Conservation (phyloP, 75 land plant species). For the Isoetes taiwanensis region DNA sequence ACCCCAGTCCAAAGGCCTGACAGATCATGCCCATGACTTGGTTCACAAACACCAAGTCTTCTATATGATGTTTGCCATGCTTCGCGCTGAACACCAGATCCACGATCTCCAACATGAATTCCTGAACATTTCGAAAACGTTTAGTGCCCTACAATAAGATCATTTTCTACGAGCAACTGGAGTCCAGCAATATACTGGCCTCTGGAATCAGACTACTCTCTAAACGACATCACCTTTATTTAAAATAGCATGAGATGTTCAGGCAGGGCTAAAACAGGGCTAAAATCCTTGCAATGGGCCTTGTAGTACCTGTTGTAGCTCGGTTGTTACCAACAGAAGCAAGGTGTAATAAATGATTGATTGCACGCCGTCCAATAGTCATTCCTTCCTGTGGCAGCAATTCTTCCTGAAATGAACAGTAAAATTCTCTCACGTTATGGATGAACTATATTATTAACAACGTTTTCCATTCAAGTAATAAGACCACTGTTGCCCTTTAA, state of each 20-base stretch:
- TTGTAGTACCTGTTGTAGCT: no score
- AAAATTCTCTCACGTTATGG: no score
- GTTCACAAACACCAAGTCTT: neutral
- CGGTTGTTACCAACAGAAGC: no score
- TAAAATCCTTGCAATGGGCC: no score
- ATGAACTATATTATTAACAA: no score
- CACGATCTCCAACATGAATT: neutral
- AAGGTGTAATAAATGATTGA: no score
- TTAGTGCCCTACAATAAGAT: neutral
- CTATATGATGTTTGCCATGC: neutral
- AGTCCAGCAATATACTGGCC: neutral
- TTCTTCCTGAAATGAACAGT: no score
- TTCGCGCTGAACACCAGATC: neutral
- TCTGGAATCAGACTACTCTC: neutral
- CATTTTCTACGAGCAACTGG: neutral
- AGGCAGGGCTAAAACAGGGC: neutral
- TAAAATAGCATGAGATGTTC: neutral
- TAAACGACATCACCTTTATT: neutral
- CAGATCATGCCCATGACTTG: slow-evolving; percentile 5
- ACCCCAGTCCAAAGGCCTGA: slow-evolving; percentile 18
- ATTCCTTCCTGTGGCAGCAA: no score
- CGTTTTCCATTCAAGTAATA: no score
- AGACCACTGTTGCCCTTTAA: no score
- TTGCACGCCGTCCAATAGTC: no score
- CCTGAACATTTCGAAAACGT: neutral